Evolutionary conservation across 176 grass and related monocot genomes (phyloP).

Genomic region (Aegilops bicornis): DNA sequence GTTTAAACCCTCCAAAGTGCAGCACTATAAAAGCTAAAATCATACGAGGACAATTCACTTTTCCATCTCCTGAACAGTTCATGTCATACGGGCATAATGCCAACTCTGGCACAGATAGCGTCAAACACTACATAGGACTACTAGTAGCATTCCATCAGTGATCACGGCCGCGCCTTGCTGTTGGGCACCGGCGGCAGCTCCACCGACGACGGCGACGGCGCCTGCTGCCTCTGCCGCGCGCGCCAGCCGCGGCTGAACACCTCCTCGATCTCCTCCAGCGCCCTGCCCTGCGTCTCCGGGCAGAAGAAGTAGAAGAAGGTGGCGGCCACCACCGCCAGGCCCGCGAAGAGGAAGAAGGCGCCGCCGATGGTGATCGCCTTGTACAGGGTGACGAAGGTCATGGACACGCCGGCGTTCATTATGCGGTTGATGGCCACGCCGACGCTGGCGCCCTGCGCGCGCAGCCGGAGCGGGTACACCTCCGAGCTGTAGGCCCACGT

Average conservation of each 20-base stretch:
- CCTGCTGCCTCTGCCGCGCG: background rate
- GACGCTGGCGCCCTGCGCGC: slow-evolving; percentile 20
- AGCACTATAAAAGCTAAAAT: too few relatives aligned
- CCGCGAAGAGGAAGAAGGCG: slow-evolving; percentile 64
- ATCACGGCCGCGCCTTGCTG: slow-evolving; percentile 1
- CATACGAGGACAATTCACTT: background rate
- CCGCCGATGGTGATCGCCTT: slow-evolving; percentile 67
- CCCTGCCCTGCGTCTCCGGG: slow-evolving; percentile 51
- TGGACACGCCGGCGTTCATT: slow-evolving; percentile 54
- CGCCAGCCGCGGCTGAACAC: slow-evolving; percentile 32
- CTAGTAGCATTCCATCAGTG: background rate
- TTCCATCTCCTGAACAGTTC: background rate
- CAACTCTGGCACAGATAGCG: background rate
- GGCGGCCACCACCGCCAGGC: slow-evolving; percentile 31
- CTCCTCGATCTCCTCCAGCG: slow-evolving; percentile 52
- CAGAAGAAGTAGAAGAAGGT: slow-evolving; percentile 54
- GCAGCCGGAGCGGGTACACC: slow-evolving; percentile 55
- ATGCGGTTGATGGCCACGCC: slow-evolving; percentile 52
- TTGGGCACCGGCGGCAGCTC: background rate
- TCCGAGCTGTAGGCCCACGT: slow-evolving; percentile 67
- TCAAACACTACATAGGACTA: background rate
- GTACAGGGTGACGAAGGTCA: slow-evolving; percentile 61
- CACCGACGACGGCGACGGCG: background rate
- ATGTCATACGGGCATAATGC: background rate
- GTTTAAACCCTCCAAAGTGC: too few relatives aligned